Evolutionary conservation across 2,329 filamentous ascomycete genomes (phyloP), one percentile per base, ranked within the genome.

Genomic region (Exophiala sp.): DNA sequence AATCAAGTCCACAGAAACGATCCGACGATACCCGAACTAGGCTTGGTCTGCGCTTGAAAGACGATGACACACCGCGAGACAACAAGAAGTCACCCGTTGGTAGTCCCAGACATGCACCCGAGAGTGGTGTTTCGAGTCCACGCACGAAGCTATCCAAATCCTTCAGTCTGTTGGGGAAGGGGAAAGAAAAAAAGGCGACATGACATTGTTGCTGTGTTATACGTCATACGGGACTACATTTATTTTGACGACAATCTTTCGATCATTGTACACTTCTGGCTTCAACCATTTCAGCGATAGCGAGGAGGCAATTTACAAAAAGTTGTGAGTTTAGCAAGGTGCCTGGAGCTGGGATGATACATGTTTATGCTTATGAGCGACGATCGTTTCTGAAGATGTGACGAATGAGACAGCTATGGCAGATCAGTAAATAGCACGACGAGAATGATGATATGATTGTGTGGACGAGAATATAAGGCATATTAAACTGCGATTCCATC

Each of bases 41-140:
- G 11, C 54, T 63, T 5, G 61, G 58, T 12, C 38, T 58, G 32
- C 50, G 49, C n/a, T 36, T 57, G 11, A 45, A 21, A 10, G 47
- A 58, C 33, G 54, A 62, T 18, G 50, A 33, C 5, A 55, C 50
- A 10, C 58, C 62, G n/a, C 62, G 61, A 59, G 48, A 57, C 5
- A 35, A 35, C n/a, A 14, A 40, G 12, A 32, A 18, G 8, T 36
- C 35, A 29, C 29, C 55, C 9, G 11, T 33, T 14, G 35, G 21
- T n/a, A 38, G 18, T 44, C 35, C 51, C 10, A 34, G 21, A 14
- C 9, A 36, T 35, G 3, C 41, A 29, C 29, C 41, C 29, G 41
- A 43, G 21, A 34, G 24, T 14, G 44, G 40, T 12, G 21, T 29
- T 5, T 35, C 45, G 10, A 54, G 21, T 47, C 47, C 54, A 43